Evolutionary conservation across 129 eudicot species (phyloP).

Genomic region (Centrapalus pauciflorus): DNA sequence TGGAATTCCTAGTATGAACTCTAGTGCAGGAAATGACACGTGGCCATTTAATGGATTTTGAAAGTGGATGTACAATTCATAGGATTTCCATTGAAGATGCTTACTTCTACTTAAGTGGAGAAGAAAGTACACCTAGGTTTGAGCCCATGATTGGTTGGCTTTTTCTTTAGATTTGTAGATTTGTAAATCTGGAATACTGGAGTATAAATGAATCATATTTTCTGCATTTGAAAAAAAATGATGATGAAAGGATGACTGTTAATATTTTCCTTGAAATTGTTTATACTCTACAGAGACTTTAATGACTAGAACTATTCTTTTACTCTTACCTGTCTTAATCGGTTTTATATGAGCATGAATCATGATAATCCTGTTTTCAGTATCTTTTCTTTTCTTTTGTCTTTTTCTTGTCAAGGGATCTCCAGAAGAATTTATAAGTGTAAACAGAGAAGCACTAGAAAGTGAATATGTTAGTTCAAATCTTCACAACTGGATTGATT

Average conservation of each 20-base stretch:
- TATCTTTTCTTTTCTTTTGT: neutral
- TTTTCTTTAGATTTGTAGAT: too few species aligned
- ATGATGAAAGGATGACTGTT: neutral
- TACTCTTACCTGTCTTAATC: neutral
- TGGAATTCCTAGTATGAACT: neutral
- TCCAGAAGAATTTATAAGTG: constrained; percentile 81
- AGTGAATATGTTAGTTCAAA: constrained; percentile 99
- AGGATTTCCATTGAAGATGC: neutral
- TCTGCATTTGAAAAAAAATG: neutral
- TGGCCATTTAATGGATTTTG: neutral
- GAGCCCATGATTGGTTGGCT: neutral
- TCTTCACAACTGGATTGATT: constrained; percentile 96
- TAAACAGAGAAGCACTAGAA: constrained; percentile 96
- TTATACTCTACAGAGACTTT: neutral
- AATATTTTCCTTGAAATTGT: neutral
- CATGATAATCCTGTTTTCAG: neutral
- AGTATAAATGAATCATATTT: neutral
- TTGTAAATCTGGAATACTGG: too few species aligned
- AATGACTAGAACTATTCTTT: neutral
- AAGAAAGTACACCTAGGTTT: neutral
- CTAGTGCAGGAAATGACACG: neutral
- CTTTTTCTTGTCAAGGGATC: constrained; percentile 65
- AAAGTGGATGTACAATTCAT: neutral
- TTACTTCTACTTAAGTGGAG: neutral
- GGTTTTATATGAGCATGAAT: neutral